Conservation (phyloP, 169 alveolate species). For the Ichthyophthirius multifiliis region DNA sequence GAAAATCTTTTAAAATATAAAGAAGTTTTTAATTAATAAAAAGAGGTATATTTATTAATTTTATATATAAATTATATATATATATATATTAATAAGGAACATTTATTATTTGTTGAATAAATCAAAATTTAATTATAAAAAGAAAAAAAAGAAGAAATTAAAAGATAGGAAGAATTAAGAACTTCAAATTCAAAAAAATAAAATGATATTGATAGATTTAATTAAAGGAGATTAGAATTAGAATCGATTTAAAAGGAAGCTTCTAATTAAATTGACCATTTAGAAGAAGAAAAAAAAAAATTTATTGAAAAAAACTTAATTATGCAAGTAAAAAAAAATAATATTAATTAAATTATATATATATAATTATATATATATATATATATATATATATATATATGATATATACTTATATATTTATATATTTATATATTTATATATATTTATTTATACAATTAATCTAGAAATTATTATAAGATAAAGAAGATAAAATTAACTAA, state of each 20-base stretch:
- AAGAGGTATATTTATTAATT: neutral
- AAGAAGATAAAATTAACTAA: slow-evolving; percentile 19
- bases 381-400: too few species aligned
- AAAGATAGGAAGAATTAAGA: slow-evolving; percentile 30
- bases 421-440: too few species aligned
- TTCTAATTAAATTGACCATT: neutral
- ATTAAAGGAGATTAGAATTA: slow-evolving; percentile 25
- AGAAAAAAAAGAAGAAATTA: slow-evolving; percentile 6
- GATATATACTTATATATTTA: too few species aligned
- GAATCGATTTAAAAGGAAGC: slow-evolving; percentile 27
- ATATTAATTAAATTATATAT: neutral
- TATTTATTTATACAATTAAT: neutral
- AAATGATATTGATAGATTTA: slow-evolving; percentile 24
- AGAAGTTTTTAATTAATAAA: neutral
- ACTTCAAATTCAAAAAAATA: slow-evolving; percentile 19
- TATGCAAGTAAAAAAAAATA: neutral
- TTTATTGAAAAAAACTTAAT: slow-evolving; percentile 3
- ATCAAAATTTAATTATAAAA: slow-evolving; percentile 7
- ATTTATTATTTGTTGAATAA: slow-evolving; percentile 1
- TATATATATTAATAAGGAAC: slow-evolving; percentile 5
- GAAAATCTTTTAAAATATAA: neutral
- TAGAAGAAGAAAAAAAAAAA: slow-evolving; percentile 27
- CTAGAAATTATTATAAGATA: slow-evolving; percentile 7
- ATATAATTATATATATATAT: too few species aligned
- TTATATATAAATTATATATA: neutral